phyloP scores from a whole-genome alignment of 2,329 filamentous ascomycete genomes.

The Exophiala sp. region DNA sequence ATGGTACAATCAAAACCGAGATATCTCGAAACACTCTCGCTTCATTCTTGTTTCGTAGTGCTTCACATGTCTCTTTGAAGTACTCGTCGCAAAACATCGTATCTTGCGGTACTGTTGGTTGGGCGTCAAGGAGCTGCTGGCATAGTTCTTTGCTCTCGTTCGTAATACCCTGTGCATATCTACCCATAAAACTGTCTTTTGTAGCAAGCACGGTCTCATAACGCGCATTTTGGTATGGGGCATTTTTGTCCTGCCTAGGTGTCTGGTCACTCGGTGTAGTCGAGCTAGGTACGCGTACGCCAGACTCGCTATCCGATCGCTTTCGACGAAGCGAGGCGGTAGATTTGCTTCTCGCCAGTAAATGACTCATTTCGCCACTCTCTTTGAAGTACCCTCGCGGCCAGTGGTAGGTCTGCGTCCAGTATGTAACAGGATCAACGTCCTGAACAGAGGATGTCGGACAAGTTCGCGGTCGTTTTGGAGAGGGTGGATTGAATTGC shows the following conservation, averaged over 20 bases:
- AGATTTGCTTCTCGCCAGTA: too few relatives aligned
- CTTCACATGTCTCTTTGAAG: slow-evolving; percentile 33
- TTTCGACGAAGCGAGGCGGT: slow-evolving; percentile 14
- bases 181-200: slow-evolving; percentile 26
- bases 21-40: slow-evolving; percentile 36
- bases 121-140: not conserved
- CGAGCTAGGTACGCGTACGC: too few relatives aligned
- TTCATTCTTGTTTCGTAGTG: slow-evolving; percentile 33
- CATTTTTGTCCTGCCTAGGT: slow-evolving; percentile 22
- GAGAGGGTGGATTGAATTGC: too few relatives aligned
- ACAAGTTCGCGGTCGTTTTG: too few relatives aligned
- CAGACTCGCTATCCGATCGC: slow-evolving; percentile 20
- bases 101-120: slow-evolving; percentile 18
- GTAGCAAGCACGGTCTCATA: slow-evolving; percentile 18
- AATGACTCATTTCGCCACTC: too few relatives aligned
- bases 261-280: slow-evolving; percentile 27
- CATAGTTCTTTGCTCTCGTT: slow-evolving; percentile 19
- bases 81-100: slow-evolving; percentile 34
- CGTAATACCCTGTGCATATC: slow-evolving; percentile 3
- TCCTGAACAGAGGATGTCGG: too few relatives aligned
- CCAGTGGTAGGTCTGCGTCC: too few relatives aligned
- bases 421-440: too few relatives aligned
- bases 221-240: slow-evolving; percentile 21
- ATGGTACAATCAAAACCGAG: slow-evolving; percentile 35
- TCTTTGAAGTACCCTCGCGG: too few relatives aligned